Evolutionary conservation across 2,329 filamentous ascomycete species (phyloP), one percentile per base, ranked within the genome.

Genomic region (Aspergillus aculeatus): DNA sequence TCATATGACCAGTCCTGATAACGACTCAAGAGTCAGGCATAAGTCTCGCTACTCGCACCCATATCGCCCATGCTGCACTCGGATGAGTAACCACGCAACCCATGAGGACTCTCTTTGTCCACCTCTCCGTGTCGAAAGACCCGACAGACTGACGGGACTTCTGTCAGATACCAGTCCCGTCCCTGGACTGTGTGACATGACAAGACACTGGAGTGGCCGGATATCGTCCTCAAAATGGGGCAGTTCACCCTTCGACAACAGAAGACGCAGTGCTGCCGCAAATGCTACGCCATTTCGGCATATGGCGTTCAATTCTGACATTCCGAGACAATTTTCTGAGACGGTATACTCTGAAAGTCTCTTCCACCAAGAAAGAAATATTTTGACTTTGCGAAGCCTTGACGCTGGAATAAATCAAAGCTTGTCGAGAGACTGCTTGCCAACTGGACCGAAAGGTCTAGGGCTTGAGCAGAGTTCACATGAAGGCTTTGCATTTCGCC

Each of bases 21-120:
- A 7, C 19, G 11, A 21, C 2, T 19, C 44, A 9, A 16, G n/a
- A 14, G 16, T 9, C 29, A 12, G 26, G 12, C 12, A 35, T 4
- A 21, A 6, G 52, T 32, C 57, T 35, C 29, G 48, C 48, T 23
- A 60, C 35, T 61, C 66, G 12, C 67, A 68, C 19, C 76, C 64
- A 52, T 74, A 75, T 57, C 69, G 71, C 55, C 62, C 65, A 29
- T 78, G 75, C 76, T 74, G 73, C 24, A 70, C 76, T 26, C 65
- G 67, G 24, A 75, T 79, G 73, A 71, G 76, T 57, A 49, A 76
- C 6, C 68, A 71, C 19, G 61, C 68, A 14, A 63, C 54, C 16
- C 61, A 35, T 47, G 54, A 54, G 6, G 56, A 32, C 26, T 63
- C 71, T 5, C 66, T 67, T 14, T 72, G 69, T 6, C 73, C 73